A percentile compares a stretch with the other conserved stretches of the same genome.
Conservation (phyloP, 1,284 basidiomycete genomes). For the Xanthoconium separans region DNA sequence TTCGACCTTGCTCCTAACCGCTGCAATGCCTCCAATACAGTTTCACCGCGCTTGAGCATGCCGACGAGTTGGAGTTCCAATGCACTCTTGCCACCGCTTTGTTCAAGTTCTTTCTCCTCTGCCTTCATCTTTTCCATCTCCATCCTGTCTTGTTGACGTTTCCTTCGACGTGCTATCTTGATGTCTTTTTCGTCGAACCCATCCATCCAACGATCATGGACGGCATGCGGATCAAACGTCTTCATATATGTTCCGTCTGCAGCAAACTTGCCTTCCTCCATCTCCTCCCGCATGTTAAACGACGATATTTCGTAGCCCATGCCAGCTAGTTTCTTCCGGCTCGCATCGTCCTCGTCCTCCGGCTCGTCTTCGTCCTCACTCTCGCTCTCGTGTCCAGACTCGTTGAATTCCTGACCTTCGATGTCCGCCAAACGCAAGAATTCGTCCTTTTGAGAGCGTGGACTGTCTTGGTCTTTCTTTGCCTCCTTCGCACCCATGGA, state of each 20-base stretch:
- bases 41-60: conserved; percentile 86
- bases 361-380: conserved; percentile 57
- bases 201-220: conserved; percentile 96
- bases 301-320: conserved; percentile 94
- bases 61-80: conserved; percentile 70
- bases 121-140: conserved; percentile 70
- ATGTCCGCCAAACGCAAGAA: conserved; percentile 90
- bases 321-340: conserved; percentile 72
- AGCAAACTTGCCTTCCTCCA: conserved; percentile 96
- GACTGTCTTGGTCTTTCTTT: conserved; percentile 34
- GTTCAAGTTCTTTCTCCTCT: conserved; percentile 68
- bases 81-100: conserved; percentile 64
- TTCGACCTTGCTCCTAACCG: conserved; percentile 77
- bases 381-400: conserved; percentile 47
- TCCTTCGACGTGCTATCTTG: conserved; percentile 73
- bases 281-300: conserved; percentile 99
- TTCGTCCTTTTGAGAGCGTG: conserved; percentile 52
- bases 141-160: conserved; percentile 65
- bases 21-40: conserved; percentile 86
- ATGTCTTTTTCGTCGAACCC: conserved; percentile 86
- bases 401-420: conserved; percentile 89
- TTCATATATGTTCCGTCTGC: conserved; percentile 89
- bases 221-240: conserved; percentile 86
- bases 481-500: conserved; percentile 61
- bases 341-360: conserved; percentile 78